Base-by-base conservation (phyloP, 73 alveolate genomes). In the Uronychia setigera region DNA sequence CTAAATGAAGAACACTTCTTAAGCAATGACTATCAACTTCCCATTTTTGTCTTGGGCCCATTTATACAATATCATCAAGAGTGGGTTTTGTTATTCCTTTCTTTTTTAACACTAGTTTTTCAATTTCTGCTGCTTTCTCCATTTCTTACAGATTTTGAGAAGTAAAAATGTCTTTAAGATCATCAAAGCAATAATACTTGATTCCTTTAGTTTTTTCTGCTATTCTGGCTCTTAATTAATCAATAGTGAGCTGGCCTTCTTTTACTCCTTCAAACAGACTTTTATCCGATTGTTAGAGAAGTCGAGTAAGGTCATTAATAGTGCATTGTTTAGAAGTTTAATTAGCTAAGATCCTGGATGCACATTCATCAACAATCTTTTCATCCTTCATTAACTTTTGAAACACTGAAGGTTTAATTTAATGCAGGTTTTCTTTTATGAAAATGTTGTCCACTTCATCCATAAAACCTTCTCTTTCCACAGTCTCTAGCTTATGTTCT, bases 171-270 rank as follows among this genome's bases (percentile, higher is more conserved):
- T 76, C 9, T 76, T 76, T 76, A 76, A 76, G 28, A 30, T 76
- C 81, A 31, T 76, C 81, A 26, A 76, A 31, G 81, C 81, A 76
- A 76, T 76, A 76, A 30, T 76, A 76, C 59, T 76, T 76, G 9
- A 76, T 30, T 26, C 32, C 32, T 31, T 76, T 76, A 30, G 81
- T 76, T 58, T 76, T 76, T 31, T 76, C 81, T 28, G 81, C 81
- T 1, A 76, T 76, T 27, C 81, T 76, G 25, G 81, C 32, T 31
- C 59, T 25, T 31, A 76, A 31, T 27, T 76, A 76, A 30, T 76
- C 81, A 27, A 76, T 28, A 28, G 81, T 76, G n/a, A 76, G n/a
- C 5, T 30, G 5, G 29, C 32, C 32, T 9, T 76, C 32, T 32
- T 30, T 76, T 25, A 76, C 29, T 32, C n/a, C n/a, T 31, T 76